Conservation (phyloP, 1,284 basidiomycete species). For the Puccinia triticina region DNA sequence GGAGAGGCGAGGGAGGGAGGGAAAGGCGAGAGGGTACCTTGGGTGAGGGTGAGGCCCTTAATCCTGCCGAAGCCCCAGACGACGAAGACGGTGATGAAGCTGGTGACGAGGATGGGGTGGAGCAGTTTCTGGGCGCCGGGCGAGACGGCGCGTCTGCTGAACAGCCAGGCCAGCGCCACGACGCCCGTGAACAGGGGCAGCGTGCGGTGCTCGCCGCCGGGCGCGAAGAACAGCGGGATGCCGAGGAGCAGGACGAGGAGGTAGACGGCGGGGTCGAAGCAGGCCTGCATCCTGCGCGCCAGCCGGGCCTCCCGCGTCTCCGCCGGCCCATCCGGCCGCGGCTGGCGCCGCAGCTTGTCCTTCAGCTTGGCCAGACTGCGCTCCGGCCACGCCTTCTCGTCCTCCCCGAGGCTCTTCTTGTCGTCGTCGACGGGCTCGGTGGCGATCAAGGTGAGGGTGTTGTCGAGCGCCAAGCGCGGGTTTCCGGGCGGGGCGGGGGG, state of each 20-base stretch:
- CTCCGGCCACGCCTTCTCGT: neutral
- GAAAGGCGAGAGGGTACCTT: constrained; percentile 1
- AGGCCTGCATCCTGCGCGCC: constrained; percentile 13
- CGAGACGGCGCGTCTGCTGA: constrained; percentile 35
- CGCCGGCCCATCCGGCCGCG: neutral
- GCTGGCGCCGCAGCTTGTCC: neutral
- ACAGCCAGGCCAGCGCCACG: constrained; percentile 46
- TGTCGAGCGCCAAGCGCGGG: neutral
- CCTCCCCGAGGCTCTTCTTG: neutral
- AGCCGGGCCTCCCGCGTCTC: constrained; percentile 10
- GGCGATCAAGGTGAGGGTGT: neutral
- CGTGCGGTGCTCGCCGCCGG: constrained; percentile 37
- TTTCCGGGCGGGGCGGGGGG: neutral
- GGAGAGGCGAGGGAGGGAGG: neutral
- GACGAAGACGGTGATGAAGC: constrained; percentile 41
- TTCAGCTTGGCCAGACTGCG: neutral
- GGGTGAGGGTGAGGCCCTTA: constrained; percentile 30
- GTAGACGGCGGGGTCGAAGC: constrained; percentile 48
- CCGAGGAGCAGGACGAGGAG: constrained; percentile 40
- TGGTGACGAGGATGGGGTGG: constrained; percentile 51
- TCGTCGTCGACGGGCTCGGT: neutral
- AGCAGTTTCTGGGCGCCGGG: constrained; percentile 24
- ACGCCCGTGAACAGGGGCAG: constrained; percentile 44
- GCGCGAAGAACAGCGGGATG: constrained; percentile 39
- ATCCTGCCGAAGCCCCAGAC: constrained; percentile 36